Percentiles rank a stretch among this genome's conserved stretches.
Evolutionary conservation across 1,284 basidiomycete genomes (phyloP).

Genomic region (Exsudoporus floridanus): DNA sequence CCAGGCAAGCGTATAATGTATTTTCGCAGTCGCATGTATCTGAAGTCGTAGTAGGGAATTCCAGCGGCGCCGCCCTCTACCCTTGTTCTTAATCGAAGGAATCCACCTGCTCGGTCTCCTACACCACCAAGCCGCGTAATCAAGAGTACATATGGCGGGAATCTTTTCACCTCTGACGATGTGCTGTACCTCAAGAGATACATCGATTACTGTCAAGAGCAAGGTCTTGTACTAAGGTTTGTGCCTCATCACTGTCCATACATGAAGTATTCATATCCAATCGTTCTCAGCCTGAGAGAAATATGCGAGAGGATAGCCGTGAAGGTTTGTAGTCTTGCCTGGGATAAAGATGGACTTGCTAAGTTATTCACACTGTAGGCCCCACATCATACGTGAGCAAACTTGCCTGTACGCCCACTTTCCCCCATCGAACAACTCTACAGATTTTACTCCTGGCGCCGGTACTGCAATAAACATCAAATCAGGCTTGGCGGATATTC

Average conservation of each 20-base stretch:
- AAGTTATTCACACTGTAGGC: constrained; percentile 46
- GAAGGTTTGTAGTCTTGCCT: constrained; percentile 47
- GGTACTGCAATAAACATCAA: constrained; percentile 85
- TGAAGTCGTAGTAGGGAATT: constrained; percentile 38
- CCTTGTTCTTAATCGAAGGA: constrained; percentile 59
- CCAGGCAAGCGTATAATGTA: constrained; percentile 40
- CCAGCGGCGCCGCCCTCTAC: constrained; percentile 63
- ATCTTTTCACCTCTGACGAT: constrained; percentile 78
- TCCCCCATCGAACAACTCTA: constrained; percentile 6
- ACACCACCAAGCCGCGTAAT: constrained; percentile 78
- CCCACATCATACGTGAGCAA: constrained; percentile 74
- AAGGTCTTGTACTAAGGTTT: constrained; percentile 74
- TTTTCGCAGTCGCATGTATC: constrained; percentile 4
- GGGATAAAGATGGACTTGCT: background rate
- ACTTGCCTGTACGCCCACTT: background rate
- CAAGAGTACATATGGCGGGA: constrained; percentile 82
- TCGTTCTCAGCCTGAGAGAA: constrained; percentile 59
- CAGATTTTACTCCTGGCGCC: constrained; percentile 85
- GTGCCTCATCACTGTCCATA: constrained; percentile 2
- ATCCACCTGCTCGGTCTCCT: constrained; percentile 71
- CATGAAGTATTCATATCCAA: background rate
- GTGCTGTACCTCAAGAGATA: constrained; percentile 77
- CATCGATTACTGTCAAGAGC: constrained; percentile 82
- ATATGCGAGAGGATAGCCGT: constrained; percentile 81
- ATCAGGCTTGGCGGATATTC: constrained; percentile 77